These are phyloP conservation scores for Penicillium sp. DNA, from an alignment of 2,329 filamentous ascomycete species.

Conservation along the genomic window DNA sequence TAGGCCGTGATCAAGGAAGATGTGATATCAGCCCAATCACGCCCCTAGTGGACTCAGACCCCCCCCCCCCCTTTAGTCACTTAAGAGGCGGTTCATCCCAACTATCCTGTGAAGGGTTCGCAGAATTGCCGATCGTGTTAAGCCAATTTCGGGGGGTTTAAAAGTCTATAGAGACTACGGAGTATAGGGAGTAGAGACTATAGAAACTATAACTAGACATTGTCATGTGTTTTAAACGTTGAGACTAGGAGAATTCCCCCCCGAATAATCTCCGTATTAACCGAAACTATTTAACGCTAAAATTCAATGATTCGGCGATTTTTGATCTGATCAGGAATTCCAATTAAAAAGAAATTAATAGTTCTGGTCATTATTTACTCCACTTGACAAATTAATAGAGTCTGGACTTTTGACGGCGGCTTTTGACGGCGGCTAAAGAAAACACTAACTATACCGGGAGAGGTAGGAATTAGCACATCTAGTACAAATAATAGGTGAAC, in stretches of 20 bases:
- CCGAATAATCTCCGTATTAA: constrained; percentile 10
- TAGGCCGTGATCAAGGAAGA: background rate
- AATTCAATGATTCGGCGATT: background rate
- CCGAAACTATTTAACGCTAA: constrained; percentile 6
- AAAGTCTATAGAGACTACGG: too few species aligned
- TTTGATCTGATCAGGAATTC: background rate
- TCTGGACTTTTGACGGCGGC: background rate
- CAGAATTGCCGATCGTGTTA: background rate
- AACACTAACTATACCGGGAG: constrained; percentile 4
- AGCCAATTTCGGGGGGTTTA: too few species aligned
- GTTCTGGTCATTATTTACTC: background rate
- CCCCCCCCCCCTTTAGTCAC: background rate
- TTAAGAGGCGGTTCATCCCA: background rate
- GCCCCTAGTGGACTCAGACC: background rate
- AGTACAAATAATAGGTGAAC: background rate
- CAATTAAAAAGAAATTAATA: too few species aligned
- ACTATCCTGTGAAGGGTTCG: background rate
- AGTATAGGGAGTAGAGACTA: too few species aligned
- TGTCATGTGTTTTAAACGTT: background rate
- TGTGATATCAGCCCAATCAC: constrained; percentile 12
- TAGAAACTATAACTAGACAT: background rate
- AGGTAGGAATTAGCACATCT: constrained; percentile 3
- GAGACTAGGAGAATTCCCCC: constrained; percentile 8
- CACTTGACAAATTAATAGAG: background rate
- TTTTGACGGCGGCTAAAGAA: background rate